Conservation (phyloP, 345 rosid genomes). For the Gossypium mustelinum region DNA sequence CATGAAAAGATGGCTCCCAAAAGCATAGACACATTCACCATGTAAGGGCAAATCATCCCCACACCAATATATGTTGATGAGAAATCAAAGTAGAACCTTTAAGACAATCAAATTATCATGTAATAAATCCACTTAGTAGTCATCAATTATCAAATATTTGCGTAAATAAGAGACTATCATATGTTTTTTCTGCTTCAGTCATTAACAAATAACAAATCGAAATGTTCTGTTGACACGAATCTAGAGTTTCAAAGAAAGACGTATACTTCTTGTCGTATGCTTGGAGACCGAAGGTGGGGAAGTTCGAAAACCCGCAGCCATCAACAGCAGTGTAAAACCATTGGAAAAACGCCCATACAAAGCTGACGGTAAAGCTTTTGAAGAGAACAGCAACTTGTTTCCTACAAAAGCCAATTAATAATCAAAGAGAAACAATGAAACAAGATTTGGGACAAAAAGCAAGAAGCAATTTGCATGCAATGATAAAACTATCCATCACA, state of each 20-base stretch:
- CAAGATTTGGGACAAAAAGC: too few species aligned
- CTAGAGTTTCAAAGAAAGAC: neutral
- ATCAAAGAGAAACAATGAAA: neutral
- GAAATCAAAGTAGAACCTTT: constrained; percentile 87
- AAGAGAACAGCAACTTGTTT: constrained; percentile 52
- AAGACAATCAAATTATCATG: neutral
- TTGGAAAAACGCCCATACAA: constrained; percentile 55
- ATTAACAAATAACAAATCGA: neutral
- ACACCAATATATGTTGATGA: constrained; percentile 88
- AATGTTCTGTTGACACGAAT: too few species aligned
- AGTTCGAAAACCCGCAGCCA: constrained; percentile 66
- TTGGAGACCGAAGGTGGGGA: constrained; percentile 74
- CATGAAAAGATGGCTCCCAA: constrained; percentile 78
- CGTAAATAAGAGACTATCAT: neutral
- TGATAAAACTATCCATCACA: neutral
- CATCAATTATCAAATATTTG: neutral
- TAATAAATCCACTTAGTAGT: neutral
- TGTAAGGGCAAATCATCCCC: constrained; percentile 89
- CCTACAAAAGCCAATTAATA: constrained; percentile 22
- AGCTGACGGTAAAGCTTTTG: constrained; percentile 43
- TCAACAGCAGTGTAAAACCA: constrained; percentile 60
- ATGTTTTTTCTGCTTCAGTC: neutral
- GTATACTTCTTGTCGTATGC: constrained; percentile 49
- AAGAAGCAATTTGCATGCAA: neutral
- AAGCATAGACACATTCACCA: constrained; percentile 74